Base-by-base conservation (phyloP, 139 green algal genomes). In the Chlamydomonas sp. region DNA sequence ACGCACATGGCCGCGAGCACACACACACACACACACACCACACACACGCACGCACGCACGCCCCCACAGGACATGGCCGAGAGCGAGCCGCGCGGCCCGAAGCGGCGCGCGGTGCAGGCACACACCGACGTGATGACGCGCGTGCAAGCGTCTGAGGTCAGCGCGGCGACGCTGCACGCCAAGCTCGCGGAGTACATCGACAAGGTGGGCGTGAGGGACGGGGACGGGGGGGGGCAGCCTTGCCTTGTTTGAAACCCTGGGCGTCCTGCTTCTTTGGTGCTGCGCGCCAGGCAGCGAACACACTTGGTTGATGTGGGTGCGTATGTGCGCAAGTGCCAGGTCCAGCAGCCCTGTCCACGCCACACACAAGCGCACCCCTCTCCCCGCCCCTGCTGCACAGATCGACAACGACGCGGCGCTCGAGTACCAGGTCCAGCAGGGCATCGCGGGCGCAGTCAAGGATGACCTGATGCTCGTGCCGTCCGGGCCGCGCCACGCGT, bases 361-460 rank as follows among this genome's bases (percentile, higher is more conserved):
- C n/a, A n/a, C n/a, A n/a, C n/a, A n/a, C n/a, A n/a, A n/a, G n/a
- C n/a, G n/a, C n/a, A n/a, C n/a, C n/a, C n/a, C n/a, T 54, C 16
- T 54, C 13, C 16, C 13, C 43, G 13, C 43, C 13, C 43, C 13
- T 54, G 16, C 16, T 54, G 16, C 43, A 13, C 13, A 26, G 13
- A 26, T 54, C 16, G 13, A 54, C 13, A 63, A 16, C 29, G 37
- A 0, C 72, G 39, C 82, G 86, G 87, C 88, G 26, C 76, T 96
- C 31, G 91, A 96, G 79, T 96, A 92, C 73, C 85, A 95, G 69
- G 86, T 92, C 80, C 87, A 92, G 71, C 85, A 92, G 67, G 89
- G 89, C 13, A 70, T 92, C 29, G 69, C 79, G 13, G 84, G 81
- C 2, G 73, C 75, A 24, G 74, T 75, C 49, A 81, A 90, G 57